Conservation (phyloP, 495 filamentous ascomycete genomes). For the Aspergillus nanangensis region DNA sequence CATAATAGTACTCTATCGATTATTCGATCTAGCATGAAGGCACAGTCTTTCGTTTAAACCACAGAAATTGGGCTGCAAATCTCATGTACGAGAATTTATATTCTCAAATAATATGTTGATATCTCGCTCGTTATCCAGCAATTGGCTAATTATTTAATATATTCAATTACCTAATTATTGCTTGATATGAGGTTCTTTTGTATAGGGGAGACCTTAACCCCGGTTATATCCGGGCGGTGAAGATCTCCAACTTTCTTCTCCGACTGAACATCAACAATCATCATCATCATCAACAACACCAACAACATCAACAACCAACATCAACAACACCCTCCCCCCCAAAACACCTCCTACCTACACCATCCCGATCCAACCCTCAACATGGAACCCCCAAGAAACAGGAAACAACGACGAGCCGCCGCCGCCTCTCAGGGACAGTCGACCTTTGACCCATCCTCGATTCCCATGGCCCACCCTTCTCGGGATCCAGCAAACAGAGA, state of each 20-base stretch:
- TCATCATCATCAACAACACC: not conserved
- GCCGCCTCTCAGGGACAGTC: constrained; percentile 10
- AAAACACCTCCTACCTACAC: not conserved
- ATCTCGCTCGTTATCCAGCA: no score
- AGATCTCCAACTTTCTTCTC: constrained; percentile 2
- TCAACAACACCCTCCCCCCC: not conserved
- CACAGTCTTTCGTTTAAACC: no score
- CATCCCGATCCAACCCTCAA: not conserved
- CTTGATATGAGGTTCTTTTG: no score
- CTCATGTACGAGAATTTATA: no score
- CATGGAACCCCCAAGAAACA: constrained; percentile 39
- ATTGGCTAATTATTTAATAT: no score
- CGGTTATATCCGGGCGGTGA: constrained; percentile 17
- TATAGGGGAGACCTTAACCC: no score
- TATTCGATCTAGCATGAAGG: no score
- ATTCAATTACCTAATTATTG: no score
- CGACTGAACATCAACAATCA: no score
- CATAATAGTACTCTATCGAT: not conserved
- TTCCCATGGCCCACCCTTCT: constrained; percentile 36
- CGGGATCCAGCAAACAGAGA: constrained; percentile 22
- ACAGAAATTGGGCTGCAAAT: no score
- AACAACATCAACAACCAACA: not conserved
- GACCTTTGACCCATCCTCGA: constrained; percentile 20
- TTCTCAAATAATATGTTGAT: no score
- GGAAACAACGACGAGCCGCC: constrained; percentile 46